Evolutionary conservation across 306 rosid species (phyloP), one percentile per base, ranked within the genome.

Genomic region (Begonia masoniana): DNA sequence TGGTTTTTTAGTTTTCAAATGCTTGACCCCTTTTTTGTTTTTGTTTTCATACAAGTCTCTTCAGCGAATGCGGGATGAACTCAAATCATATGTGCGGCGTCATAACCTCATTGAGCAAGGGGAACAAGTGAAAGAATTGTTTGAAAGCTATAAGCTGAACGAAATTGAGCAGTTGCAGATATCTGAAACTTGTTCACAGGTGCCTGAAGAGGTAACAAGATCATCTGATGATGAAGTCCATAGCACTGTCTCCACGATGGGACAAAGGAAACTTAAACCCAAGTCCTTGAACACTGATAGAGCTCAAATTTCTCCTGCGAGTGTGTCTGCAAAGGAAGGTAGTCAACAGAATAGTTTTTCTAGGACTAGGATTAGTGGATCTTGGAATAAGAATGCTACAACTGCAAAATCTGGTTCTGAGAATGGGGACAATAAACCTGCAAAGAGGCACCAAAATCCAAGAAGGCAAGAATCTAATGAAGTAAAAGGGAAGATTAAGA

Each of bases 191-290:
- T 61, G 61, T 68, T 74, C 94, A 50, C 94, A 74, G 60, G 74
- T 73, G 26, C 87, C 77, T 35, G 84, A 82, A 43, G 76, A 78
- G 66, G 86, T 75, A 54, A 66, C 76, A 45, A 71, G 74, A 49
- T 83, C 94, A 58, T 78, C 89, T 45, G 94, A 78, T 65, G 96
- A 82, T 55, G 96, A 80, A 46, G 75, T 74, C 36, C 87, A 61
- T 57, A 75, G 76, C 74, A 66, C 80, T 50, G 63, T 80, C 45
- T 69, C 83, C 14, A 52, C 76, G 13, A 59, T 68, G 59, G 78
- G 57, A 47, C 43, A 65, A 60, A 68, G 64, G 62, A 76, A 76
- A 57, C 73, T 70, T 58, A 80, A 76, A 58, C 84, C 95, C 4
- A 77, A 76, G 66, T 67, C 69, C 41, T 64, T 65, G 48, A 74